phyloP scores from a whole-genome alignment of 331 rosid genomes.

The Dryas integrifolia region DNA sequence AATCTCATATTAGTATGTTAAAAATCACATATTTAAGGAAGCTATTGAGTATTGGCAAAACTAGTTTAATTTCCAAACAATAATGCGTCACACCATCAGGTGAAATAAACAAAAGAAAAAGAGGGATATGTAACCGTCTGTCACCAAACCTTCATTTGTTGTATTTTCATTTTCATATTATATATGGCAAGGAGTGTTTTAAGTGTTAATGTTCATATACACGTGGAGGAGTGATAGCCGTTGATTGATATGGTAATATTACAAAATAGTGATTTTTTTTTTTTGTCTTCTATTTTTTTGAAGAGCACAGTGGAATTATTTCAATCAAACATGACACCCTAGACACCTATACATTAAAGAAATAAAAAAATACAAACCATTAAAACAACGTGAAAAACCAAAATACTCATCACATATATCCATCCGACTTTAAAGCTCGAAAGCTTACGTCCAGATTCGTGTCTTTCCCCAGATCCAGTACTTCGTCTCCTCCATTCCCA shows the following conservation, averaged over 20 bases:
- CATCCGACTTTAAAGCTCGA: slow-evolving; percentile 15
- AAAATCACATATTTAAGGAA: background rate
- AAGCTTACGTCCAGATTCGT: background rate
- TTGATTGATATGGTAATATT: background rate
- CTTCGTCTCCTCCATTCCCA: background rate
- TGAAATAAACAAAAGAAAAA: background rate
- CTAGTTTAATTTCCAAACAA: background rate
- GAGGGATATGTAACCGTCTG: background rate
- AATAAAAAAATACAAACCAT: background rate
- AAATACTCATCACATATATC: background rate
- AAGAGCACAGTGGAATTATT: background rate
- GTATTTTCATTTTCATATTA: too few species aligned
- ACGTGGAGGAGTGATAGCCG: background rate
- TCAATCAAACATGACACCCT: background rate
- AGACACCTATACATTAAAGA: background rate
- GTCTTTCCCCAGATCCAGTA: slow-evolving; percentile 9
- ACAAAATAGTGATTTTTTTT: background rate
- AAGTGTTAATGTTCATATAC: background rate
- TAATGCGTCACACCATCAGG: background rate
- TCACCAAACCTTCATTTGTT: too few species aligned
- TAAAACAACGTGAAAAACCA: slow-evolving; percentile 7
- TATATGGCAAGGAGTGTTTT: too few species aligned
- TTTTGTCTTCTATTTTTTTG: too few species aligned
- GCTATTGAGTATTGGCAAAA: background rate
- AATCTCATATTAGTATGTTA: background rate